Evolutionary conservation across 306 rosid species (phyloP).

Genomic region (Prinsepia uniflora): DNA sequence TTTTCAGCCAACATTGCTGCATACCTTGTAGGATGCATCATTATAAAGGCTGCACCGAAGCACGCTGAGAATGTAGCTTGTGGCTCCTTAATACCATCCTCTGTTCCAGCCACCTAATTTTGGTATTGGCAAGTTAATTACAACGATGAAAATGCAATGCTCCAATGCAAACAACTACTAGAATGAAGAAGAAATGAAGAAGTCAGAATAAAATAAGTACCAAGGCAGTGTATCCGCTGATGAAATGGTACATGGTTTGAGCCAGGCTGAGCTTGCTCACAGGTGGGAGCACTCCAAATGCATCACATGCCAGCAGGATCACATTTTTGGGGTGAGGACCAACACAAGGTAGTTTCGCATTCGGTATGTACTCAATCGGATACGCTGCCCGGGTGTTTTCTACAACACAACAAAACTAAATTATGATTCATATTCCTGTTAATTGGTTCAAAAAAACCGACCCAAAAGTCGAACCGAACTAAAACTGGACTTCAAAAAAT

Average conservation of each 20-base stretch:
- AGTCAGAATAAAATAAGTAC: constrained; percentile 31
- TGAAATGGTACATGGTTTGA: constrained; percentile 95
- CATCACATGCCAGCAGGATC: constrained; percentile 86
- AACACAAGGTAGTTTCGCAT: constrained; percentile 83
- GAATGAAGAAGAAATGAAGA: not conserved
- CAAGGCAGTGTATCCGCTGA: constrained; percentile 93
- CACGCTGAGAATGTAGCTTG: constrained; percentile 94
- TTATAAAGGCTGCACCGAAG: constrained; percentile 90
- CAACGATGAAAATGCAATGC: not conserved
- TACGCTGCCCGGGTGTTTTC: constrained; percentile 91
- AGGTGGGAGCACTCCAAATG: constrained; percentile 92
- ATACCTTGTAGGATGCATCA: constrained; percentile 86
- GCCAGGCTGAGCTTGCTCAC: constrained; percentile 82
- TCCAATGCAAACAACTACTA: not conserved
- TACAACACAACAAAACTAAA: constrained; percentile 26
- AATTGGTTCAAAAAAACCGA: too few species aligned
- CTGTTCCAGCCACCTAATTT: constrained; percentile 83
- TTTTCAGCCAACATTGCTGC: constrained; percentile 93
- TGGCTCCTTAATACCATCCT: constrained; percentile 93
- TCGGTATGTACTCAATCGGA: constrained; percentile 92
- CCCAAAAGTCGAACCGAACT: too few species aligned
- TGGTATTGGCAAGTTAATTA: not conserved
- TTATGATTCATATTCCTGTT: constrained; percentile 5
- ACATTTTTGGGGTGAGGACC: constrained; percentile 90
- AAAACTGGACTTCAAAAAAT: too few species aligned